phyloP scores from a whole-genome alignment of 2,329 filamentous ascomycete species.

The Metarhizium guizhouense region DNA sequence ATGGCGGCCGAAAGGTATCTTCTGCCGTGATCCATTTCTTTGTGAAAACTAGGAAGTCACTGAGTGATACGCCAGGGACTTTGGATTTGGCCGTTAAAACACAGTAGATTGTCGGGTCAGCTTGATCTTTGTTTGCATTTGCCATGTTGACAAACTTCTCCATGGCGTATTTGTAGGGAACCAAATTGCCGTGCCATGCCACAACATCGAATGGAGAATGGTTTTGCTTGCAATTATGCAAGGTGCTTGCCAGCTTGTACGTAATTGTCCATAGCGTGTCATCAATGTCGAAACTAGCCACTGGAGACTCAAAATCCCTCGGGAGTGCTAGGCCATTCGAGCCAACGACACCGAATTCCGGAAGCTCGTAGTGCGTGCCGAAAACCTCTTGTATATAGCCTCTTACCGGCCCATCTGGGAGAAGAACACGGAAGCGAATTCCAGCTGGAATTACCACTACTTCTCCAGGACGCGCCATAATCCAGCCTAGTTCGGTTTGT shows the following conservation, averaged over 20 bases:
- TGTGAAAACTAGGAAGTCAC: slow-evolving; percentile 60
- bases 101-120: slow-evolving; percentile 57
- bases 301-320: slow-evolving; percentile 55
- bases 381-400: slow-evolving; percentile 62
- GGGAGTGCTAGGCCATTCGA: slow-evolving; percentile 57
- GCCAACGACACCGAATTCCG: slow-evolving; percentile 58
- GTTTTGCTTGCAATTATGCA: slow-evolving; percentile 51
- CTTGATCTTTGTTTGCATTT: slow-evolving; percentile 52
- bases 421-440: slow-evolving; percentile 33
- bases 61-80: slow-evolving; percentile 43
- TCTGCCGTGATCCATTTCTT: slow-evolving; percentile 56
- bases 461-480: slow-evolving; percentile 60
- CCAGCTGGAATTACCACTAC: slow-evolving; percentile 58
- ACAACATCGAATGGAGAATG: slow-evolving; percentile 65
- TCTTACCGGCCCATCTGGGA: slow-evolving; percentile 44
- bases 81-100: slow-evolving; percentile 52
- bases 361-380: slow-evolving; percentile 54
- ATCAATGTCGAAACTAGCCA: slow-evolving; percentile 50
- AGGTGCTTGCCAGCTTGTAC: slow-evolving; percentile 52
- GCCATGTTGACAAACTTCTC: slow-evolving; percentile 51
- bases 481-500: slow-evolving; percentile 56
- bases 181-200: slow-evolving; percentile 64
- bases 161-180: slow-evolving; percentile 48
- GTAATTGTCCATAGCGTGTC: slow-evolving; percentile 47
- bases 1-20: slow-evolving; percentile 55